Evolutionary conservation across 225 moss, liverwort and hornwort species (phyloP), one percentile per base, ranked within the genome.

Genomic region (Climacium dendroides): DNA sequence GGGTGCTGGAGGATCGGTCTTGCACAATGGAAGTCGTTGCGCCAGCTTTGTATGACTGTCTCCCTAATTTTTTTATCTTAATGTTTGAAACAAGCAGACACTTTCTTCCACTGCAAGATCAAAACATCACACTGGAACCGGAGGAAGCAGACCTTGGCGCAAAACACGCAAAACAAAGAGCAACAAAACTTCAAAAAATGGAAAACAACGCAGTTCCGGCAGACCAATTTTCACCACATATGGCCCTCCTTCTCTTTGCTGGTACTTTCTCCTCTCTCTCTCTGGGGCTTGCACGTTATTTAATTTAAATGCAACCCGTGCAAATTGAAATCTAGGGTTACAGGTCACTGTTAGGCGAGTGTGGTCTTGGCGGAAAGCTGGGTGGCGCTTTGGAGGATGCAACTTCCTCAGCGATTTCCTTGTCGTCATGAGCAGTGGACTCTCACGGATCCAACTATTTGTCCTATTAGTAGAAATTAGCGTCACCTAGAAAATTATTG

Each of bases 241-340:
- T 98, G 96, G 96, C 95, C 98, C 48, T 96, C 96, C 29, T 95
- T 98, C 43, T 95, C 96, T 63, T 96, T 4, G 98, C 94, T 93
- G 96, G 95, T 97, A 89, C 52, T 60, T 84, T 37, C 69, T 66
- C 78, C 41, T 88, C 41, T n/a, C 66, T 66, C 65, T 35, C 63
- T 77, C 85, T 64, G 48, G 2, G 30, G 19, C 66, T 75, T 73
- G 6, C 43, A 20, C 19, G 60, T 74, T 57, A 32, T 64, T 78
- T 29, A 6, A 54, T 55, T 55, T 52, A 26, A 81, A 64, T 66
- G 85, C 28, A 53, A 83, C 69, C 79, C 45, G 43, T 32, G 80
- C 52, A 43, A 67, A 58, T 72, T 15, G 23, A 73, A 61, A 64
- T 67, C 6, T 73, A 47, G 64, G 53, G 41, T n/a, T 28, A 50